Evolutionary conservation across 345 rosid species (phyloP), one percentile per base, ranked within the genome.

Genomic region (Eucalyptus caleyi): DNA sequence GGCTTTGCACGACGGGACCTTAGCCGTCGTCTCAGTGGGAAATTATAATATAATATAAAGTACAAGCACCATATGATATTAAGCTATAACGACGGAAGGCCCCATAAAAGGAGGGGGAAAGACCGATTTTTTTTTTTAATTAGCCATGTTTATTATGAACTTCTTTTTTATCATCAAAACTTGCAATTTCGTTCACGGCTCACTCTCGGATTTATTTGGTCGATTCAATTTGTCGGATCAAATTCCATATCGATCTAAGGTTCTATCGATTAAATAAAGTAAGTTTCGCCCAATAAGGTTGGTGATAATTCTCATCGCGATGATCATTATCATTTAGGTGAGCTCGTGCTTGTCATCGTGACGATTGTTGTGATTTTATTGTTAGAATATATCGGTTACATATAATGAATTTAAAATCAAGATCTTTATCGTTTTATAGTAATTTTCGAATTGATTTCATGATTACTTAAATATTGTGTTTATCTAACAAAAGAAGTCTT

Each of bases 81-180:
- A 14, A 65, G 37, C 34, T 30, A 34, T 8, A 9, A 18, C 24
- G 81, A 34, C 44, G 1, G 81, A 9, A 34, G 81, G 42, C 7
- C 40, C 42, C 72, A 53, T 34, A 16, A 69, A 69, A 34, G 14
- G 44, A 69, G 24, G 82, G 12, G 44, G 24, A 18, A 34, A 18
- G 82, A 3, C 26, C 14, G 40, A 34, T 18, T 40, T 69, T 69
- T 14, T 50, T 69, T 30, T 65, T 30, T 30, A 30, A 65, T n/a
- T n/a, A n/a, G 40, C 77, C 40, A n/a, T 65, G 0, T 65, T n/a
- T 65, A n/a, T 65, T n/a, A 16, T n/a, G 40, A 15, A 14, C 7
- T 65, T n/a, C 0, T 4, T 65, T 15, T n/a, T 15, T n/a, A 7
- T n/a, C 3, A 15, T n/a, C 40, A 3, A n/a, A 30, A 32, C 8